Evolutionary conservation across 2,329 filamentous ascomycete species (phyloP), one percentile per base, ranked within the genome.

Genomic region (Diaporthe helianthi): DNA sequence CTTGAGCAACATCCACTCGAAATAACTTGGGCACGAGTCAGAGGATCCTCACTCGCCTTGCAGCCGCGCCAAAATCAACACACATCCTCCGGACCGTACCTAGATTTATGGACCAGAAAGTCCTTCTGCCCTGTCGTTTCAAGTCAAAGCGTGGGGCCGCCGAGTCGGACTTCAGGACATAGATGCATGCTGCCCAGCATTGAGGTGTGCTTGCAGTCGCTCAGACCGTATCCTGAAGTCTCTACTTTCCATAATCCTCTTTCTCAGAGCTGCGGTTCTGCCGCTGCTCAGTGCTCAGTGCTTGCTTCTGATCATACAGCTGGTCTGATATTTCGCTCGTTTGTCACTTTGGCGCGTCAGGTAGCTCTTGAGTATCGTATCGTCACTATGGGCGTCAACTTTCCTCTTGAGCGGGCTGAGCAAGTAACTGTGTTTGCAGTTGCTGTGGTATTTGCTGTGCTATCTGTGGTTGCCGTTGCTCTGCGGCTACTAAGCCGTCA

Each of bases 71-170:
- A 33, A 61, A 61, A 61, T 47, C 58, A 61, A 33, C 58, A 31
- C 58, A 31, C 41, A 61, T 61, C 26, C 41, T 33, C 41, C 41
- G 41, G 19, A 61, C 24, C 22, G 58, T 61, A 8, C 58, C 24
- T 61, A 19, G 41, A 22, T 17, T 61, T 61, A 47, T 61, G 55
- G 41, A 61, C 29, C 41, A 61, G 58, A 61, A 61, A 61, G 58
- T 61, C 47, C 58, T 19, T 24, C n/a, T 26, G 58, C 58, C 58
- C 41, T 61, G 58, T 33, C 41, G 58, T 61, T 61, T 61, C 58
- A 61, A 61, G 58, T 61, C 58, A 61, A n/a, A 61, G 41, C 58
- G 58, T 61, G 58, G 58, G 58, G 26, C 58, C 41, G 58, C 58
- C 41, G 47, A 47, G 55, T 61, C 55, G 24, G 55, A n/a, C n/a